Evolutionary conservation across 805 yeast species (phyloP), one percentile per base, ranked within the genome.

Genomic region (Dipodascopsis tothii): DNA sequence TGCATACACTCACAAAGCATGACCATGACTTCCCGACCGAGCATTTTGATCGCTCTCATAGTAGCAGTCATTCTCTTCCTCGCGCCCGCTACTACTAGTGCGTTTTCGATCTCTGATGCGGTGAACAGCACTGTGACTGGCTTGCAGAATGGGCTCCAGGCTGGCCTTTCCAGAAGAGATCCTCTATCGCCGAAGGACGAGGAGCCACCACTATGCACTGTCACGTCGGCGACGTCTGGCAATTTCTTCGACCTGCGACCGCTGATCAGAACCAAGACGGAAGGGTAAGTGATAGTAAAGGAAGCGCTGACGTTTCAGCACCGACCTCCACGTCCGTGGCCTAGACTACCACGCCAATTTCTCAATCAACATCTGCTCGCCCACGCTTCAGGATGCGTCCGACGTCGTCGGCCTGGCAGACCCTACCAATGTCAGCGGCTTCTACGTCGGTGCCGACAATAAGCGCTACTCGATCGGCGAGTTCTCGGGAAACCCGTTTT

Each of bases 291-390:
- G 30, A 25, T 9, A 25, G 11, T 25, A 14, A 25, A 25, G 30
- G 14, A 25, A 9, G 9, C 30, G 14, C 11, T 33, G n/a, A 4
- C 16, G 18, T 50, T 60, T 3, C 61, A 64, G 48, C 19, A 27
- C 42, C 3, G 74, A 80, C 20, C 84, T 88, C 85, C 63, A 69
- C 33, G 78, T 88, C 2, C 73, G 72, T 48, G 94, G 94, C 0
- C 73, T 72, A 60, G 92, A 81, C 51, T 75, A 74, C 55, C 78
- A 78, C 21, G 68, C 66, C 38, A 87, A 87, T 62, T 87, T 81
- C 65, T 81, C 90, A 1, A 54, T 82, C 34, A 81, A 84, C n/a
- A 66, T 81, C 2, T 81, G 90, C 55, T 72, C 55, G 19, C 83
- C 41, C 63, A 78, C n/a, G 76, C 81, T 21, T 56, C 73, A 34